Percentiles rank a stretch among this genome's conserved stretches.
These are phyloP conservation scores for Herpomyces periplanetae DNA, from an alignment of 2,329 filamentous ascomycete species.

Conservation along the genomic window DNA sequence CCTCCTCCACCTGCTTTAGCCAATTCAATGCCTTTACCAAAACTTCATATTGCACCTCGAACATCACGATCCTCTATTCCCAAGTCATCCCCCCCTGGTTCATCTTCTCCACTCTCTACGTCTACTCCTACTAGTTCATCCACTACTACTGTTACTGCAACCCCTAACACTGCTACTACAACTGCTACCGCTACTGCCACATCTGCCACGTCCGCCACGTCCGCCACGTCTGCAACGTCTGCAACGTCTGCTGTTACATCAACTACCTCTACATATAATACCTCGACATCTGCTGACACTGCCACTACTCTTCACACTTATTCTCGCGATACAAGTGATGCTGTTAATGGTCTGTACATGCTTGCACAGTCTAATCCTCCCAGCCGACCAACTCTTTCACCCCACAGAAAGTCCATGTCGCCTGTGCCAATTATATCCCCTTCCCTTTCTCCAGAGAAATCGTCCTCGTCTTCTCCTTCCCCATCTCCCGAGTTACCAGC, in stretches of 20 bases:
- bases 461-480: too few relatives aligned
- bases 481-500: too few relatives aligned
- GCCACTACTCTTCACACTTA: too few relatives aligned
- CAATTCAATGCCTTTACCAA: constrained; percentile 13
- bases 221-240: constrained; percentile 6
- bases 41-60: constrained; percentile 8
- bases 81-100: too few relatives aligned
- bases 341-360: constrained; percentile 71
- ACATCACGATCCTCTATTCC: too few relatives aligned
- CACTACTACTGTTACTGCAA: constrained; percentile 6
- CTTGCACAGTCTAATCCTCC: constrained; percentile 31
- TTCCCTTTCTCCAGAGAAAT: too few relatives aligned
- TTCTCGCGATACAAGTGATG: constrained; percentile 64
- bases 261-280: constrained; percentile 8
- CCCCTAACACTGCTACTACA: constrained; percentile 7
- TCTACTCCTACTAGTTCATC: too few relatives aligned
- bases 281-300: constrained; percentile 46
- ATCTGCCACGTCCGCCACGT: constrained; percentile 10
- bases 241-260: constrained; percentile 4
- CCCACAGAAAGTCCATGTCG: too few relatives aligned
- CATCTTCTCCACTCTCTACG: too few relatives aligned
- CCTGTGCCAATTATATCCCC: too few relatives aligned
- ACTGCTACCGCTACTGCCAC: constrained; percentile 16
- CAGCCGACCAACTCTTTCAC: too few relatives aligned
- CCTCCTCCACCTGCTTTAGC: constrained; percentile 50